Evolutionary conservation across 2,329 filamentous ascomycete species (phyloP).

Genomic region (Penicillium rolfsii): DNA sequence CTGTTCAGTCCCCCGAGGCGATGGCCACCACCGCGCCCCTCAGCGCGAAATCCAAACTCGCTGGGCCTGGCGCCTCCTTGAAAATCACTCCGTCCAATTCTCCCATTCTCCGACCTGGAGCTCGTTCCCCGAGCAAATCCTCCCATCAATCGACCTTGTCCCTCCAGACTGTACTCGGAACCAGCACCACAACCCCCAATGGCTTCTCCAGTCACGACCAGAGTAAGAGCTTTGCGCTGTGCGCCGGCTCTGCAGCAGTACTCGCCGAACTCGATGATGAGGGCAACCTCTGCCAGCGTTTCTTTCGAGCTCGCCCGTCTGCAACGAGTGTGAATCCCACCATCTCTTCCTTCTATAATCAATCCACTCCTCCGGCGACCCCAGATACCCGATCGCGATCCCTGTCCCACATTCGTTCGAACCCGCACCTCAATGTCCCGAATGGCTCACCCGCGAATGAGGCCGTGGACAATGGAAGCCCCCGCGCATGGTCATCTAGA

Average conservation of each 20-base stretch:
- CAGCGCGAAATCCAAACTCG: constrained; percentile 42
- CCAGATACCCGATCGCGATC: constrained; percentile 62
- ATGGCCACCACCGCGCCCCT: constrained; percentile 43
- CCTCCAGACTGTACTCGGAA: constrained; percentile 84
- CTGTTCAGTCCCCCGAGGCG: constrained; percentile 30
- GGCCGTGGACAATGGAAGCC: constrained; percentile 61
- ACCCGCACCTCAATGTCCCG: constrained; percentile 46
- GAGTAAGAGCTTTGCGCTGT: constrained; percentile 77
- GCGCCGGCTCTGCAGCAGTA: constrained; percentile 91
- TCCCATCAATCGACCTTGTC: constrained; percentile 60
- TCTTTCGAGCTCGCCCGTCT: constrained; percentile 82
- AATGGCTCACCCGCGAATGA: constrained; percentile 55
- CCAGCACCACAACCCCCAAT: constrained; percentile 80
- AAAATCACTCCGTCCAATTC: constrained; percentile 78
- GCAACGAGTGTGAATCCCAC: constrained; percentile 67
- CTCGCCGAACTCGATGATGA: constrained; percentile 77
- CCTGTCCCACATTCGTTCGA: constrained; percentile 57
- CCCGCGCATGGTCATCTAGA: constrained; percentile 81
- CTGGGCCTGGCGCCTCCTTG: constrained; percentile 47
- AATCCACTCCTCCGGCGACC: constrained; percentile 60
- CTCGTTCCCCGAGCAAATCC: constrained; percentile 64
- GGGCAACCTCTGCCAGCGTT: constrained; percentile 70
- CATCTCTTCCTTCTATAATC: constrained; percentile 56
- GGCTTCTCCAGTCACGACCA: constrained; percentile 81
- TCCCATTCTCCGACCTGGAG: constrained; percentile 65